Base-by-base conservation (phyloP, 2,329 filamentous ascomycete species). In the Xylaria polymorpha region DNA sequence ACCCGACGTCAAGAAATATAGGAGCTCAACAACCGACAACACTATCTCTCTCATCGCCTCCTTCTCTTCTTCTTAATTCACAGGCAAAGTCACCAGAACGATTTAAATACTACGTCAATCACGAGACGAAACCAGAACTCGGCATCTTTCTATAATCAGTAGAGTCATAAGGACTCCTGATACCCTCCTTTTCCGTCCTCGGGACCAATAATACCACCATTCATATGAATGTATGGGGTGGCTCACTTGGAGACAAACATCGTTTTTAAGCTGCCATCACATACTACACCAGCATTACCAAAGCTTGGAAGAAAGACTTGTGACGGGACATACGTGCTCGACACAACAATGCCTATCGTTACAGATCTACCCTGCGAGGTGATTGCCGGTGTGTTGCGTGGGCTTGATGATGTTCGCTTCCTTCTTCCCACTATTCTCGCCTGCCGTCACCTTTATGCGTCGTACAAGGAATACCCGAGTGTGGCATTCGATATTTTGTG, bases 21-120 rank as follows among this genome's bases (percentile, higher is more conserved):
- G 8, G 12, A 37, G 20, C 18, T 9, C 12, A 50, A 14, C 44
- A 14, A 57, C 22, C 53, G n/a, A 57, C 29, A 53, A 25, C 9
- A 41, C 3, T 22, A 41, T 22, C 20, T 57, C 14, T n/a, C 32
- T 25, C 37, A 51, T 9, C 7, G 15, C 8, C 6, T 32, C 25
- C 15, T 37, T 37, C 18, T 51, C 20, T 43, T 10, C 2, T 6
- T 25, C 4, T 15, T 5, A 8, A 39, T 9, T 20, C 43, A 2
- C 15, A 44, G 18, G 25, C 56, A 41, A 37, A 25, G 57, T 66
- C 64, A 66, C 29, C 48, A 7, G 58, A 14, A 50, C 51, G 41
- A 22, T 51, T 50, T 0, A 12, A 57, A 46, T 61, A 61, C 64
- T 22, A 66, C 64, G 6, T 22, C 46, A 32, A 43, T 51, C 58